Base-by-base conservation (phyloP, 2,329 filamentous ascomycete genomes). In the Ophiostoma australiae region DNA sequence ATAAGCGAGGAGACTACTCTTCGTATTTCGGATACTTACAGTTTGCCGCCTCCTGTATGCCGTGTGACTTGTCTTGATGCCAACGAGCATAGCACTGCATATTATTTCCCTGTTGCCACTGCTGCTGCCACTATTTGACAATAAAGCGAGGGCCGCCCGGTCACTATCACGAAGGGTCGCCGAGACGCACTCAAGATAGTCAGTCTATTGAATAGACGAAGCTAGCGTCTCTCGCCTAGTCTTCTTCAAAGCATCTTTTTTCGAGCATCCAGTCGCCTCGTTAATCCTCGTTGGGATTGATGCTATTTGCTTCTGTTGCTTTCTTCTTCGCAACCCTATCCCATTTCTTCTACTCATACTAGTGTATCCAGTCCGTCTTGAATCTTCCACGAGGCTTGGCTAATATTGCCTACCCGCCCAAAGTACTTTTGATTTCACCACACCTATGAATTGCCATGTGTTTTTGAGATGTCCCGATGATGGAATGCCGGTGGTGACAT, bases 191-290 rank as follows among this genome's bases (percentile, higher is more conserved):
- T 41, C 44, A 20, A 48, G 20, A 15, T 15, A 7, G 37, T 39
- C 44, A 20, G 17, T 48, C 17, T n/a, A 58, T 27, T 27, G 23
- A 58, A 13, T 15, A 58, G 52, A 58, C 27, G 10, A 2, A 58
- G 52, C n/a, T 58, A 58, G 52, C n/a, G 23, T 58, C 52, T 27
- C 52, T 55, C 10, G 52, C 52, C 52, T 58, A 27, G 52, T 58
- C 52, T 27, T 58, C 52, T 27, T 20, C 44, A 48, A 48, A 48
- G 44, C 8, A 20, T 48, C 44, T 7, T 48, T 17, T n/a, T 48
- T 48, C 10, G 44, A 48, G 44, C 44, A 20, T 48, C 17, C 17
- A 20, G 44, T 48, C 17, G 17, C 17, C 17, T 48, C 44, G 44
- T n/a, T n/a, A 17, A 17, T 58, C 52, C 52, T 58, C 52, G 52